phyloP scores from a whole-genome alignment of 2,329 filamentous ascomycete species.

The Boeremia exigua region DNA sequence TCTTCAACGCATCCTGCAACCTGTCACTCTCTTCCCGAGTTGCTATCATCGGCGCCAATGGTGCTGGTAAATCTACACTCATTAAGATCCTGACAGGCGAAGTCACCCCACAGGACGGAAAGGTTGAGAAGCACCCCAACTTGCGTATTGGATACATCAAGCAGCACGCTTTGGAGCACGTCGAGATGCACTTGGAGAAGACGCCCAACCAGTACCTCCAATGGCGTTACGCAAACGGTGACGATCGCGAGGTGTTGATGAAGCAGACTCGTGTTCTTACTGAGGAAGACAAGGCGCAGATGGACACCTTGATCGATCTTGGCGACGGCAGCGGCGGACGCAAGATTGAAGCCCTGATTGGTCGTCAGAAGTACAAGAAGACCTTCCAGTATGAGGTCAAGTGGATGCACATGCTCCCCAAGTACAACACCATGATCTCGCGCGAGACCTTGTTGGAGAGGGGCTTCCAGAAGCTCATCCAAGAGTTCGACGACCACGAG shows the following conservation, averaged over 20 bases:
- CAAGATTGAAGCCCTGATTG: constrained; percentile 86
- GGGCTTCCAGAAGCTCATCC: constrained; percentile 91
- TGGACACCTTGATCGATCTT: constrained; percentile 88
- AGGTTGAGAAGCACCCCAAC: constrained; percentile 98
- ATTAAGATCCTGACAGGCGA: constrained; percentile 98
- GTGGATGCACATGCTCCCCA: constrained; percentile 87
- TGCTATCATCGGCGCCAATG: constrained; percentile 95
- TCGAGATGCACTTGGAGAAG: constrained; percentile 99
- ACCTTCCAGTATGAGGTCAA: constrained; percentile 98
- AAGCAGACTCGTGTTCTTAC: constrained; percentile 95
- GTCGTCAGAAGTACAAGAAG: constrained; percentile 99
- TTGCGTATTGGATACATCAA: constrained; percentile 99
- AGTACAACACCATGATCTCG: constrained; percentile 90
- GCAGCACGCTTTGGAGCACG: constrained; percentile 98
- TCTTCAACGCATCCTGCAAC: constrained; percentile 84
- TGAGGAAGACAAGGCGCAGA: constrained; percentile 82
- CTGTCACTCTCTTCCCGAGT: constrained; percentile 89
- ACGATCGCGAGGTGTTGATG: constrained; percentile 95
- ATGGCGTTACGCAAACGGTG: constrained; percentile 97
- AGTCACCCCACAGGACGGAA: constrained; percentile 79
- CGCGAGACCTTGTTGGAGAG: constrained; percentile 86
- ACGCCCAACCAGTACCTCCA: constrained; percentile 98
- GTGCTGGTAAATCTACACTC: constrained; percentile 96
- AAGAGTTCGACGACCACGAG: constrained; percentile 99
- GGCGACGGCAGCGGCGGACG: constrained; percentile 79